phyloP scores from a whole-genome alignment of 192 early-diverging fungal species.

The Linnemannia schmuckeri region DNA sequence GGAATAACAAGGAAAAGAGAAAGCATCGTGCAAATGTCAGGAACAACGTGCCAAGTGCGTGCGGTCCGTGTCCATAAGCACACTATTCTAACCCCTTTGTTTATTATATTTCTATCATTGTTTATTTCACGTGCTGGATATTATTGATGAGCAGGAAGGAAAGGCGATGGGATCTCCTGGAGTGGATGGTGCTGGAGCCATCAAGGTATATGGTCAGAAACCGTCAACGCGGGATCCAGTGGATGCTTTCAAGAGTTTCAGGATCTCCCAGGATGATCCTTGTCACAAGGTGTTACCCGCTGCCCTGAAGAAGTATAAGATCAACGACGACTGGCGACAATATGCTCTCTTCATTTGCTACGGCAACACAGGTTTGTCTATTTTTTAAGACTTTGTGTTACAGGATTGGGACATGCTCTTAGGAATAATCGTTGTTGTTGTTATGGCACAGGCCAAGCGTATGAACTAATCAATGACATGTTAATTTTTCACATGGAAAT shows the following conservation, averaged over 20 bases:
- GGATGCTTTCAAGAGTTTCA: constrained; percentile 90
- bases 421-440: neutral
- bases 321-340: constrained; percentile 86
- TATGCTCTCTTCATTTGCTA: constrained; percentile 89
- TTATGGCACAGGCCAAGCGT: neutral
- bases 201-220: constrained; percentile 90
- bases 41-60: neutral
- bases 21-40: neutral
- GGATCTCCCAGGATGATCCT: constrained; percentile 83
- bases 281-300: constrained; percentile 88
- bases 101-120: neutral
- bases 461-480: neutral
- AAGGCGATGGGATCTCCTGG: constrained; percentile 39
- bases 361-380: constrained; percentile 68
- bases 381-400: constrained; percentile 16
- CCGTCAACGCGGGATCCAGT: constrained; percentile 55
- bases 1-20: neutral
- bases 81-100: neutral
- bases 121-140: neutral
- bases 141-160: constrained; percentile 18
- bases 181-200: constrained; percentile 66
- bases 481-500: neutral
- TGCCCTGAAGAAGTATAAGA: constrained; percentile 93
- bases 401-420: neutral
- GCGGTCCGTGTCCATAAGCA: neutral